Percentiles rank a stretch among this genome's conserved stretches.
Conservation (phyloP, 2,329 filamentous ascomycete genomes). For the Sporothrix brasiliensis region DNA sequence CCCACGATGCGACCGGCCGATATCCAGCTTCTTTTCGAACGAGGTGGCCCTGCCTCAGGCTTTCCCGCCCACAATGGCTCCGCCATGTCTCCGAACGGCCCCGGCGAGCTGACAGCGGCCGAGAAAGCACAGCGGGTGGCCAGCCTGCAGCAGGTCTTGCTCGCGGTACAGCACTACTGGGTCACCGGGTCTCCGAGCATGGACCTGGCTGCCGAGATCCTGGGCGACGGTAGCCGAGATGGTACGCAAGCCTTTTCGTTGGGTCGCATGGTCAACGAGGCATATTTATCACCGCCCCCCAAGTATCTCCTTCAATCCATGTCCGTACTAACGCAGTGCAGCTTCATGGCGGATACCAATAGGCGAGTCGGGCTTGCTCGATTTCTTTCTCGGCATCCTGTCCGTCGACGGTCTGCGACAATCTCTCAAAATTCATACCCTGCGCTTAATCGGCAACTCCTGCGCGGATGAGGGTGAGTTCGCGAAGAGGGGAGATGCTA, state of each 20-base stretch:
- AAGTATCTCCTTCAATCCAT: background rate
- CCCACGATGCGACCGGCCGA: constrained; percentile 31
- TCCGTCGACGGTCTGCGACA: constrained; percentile 46
- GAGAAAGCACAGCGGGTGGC: constrained; percentile 36
- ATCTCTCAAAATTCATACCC: constrained; percentile 55
- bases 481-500: background rate
- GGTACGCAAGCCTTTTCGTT: constrained; percentile 47
- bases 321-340: constrained; percentile 38
- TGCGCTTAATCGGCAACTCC: constrained; percentile 64
- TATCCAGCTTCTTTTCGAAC: constrained; percentile 32
- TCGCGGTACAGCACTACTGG: constrained; percentile 48
- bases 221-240: constrained; percentile 60
- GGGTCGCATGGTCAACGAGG: background rate
- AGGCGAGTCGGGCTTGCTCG: constrained; percentile 60
- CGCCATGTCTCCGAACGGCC: background rate
- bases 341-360: constrained; percentile 60
- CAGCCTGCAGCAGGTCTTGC: constrained; percentile 46
- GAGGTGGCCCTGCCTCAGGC: background rate
- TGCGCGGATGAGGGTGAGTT: constrained; percentile 61
- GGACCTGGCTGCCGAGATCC: constrained; percentile 53
- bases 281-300: background rate
- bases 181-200: constrained; percentile 48
- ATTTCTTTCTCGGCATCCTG: constrained; percentile 57
- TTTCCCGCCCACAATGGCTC: constrained; percentile 14
- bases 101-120: background rate